Base-by-base conservation (phyloP, 331 rosid genomes). In the Saraca asoca region DNA sequence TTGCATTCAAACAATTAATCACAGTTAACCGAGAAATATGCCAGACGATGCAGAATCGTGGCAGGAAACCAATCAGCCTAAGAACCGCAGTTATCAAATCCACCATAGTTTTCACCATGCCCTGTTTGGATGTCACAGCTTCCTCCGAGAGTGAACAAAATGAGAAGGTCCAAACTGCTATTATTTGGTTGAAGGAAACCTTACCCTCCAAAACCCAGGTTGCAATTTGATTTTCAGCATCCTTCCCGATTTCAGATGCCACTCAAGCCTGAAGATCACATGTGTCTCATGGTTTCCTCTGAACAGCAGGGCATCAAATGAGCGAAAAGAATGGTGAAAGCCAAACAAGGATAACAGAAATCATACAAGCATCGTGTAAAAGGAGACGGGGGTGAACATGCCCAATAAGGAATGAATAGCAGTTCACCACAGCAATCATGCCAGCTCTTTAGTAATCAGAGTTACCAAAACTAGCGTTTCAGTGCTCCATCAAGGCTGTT, bases 401-500 rank as follows among this genome's bases (percentile, higher is more conserved):
- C 80, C 68, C 55, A 51, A 50, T 56, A 50, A 72, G 72, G 70
- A 72, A 79, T 59, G 72, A 74, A 61, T 48, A 55, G 68, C 76
- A 72, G 72, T 64, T 65, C 74, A 50, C 75, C 75, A 54, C 74
- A 64, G 72, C 51, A 51, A 67, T 70, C 71, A 42, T 13, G 52
- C 14, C 37, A 41, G 55, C 75, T 70, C 75, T 33, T 57, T 41
- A 24, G 3, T 39, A 10, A 7, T 39, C 43, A 43, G 49, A 75
- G 66, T 59, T 18, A 65, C 66, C 63, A 67, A 15, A 29, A 39
- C 41, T 46, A 52, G 57, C 18, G 44, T 58, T 66, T 87, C 86
- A 93, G 66, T 82, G 96, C 68, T 93, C 98, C 90, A 93, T 93
- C 86, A 93, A 72, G 53, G 98, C 97, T 2, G 90, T 75, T 75